phyloP scores from a whole-genome alignment of 1,284 basidiomycete species.

The Polyporus tsugae region DNA sequence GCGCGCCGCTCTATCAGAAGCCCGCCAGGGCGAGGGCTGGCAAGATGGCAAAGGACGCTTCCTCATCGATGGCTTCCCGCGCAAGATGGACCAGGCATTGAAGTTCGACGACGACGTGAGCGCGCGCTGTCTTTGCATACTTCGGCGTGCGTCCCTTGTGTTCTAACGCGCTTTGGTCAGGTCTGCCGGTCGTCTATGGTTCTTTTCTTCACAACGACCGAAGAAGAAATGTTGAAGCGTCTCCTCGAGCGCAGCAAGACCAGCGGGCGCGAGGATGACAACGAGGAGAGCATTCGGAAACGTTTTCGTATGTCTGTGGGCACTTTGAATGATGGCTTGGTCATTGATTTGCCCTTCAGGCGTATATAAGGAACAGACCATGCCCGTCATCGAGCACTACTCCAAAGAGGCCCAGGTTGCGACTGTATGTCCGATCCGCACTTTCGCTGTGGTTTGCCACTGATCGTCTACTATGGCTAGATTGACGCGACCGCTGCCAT shows the following conservation, averaged over 20 bases:
- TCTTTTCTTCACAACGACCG: slow-evolving; percentile 90
- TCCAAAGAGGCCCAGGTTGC: slow-evolving; percentile 76
- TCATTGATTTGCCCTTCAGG: slow-evolving; percentile 50
- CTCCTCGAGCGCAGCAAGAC: slow-evolving; percentile 93
- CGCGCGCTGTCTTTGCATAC: slow-evolving; percentile 30
- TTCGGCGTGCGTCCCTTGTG: slow-evolving; percentile 6
- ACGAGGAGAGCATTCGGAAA: slow-evolving; percentile 95
- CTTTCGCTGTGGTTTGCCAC: slow-evolving; percentile 13
- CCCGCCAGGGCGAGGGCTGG: slow-evolving; percentile 67
- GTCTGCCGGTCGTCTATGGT: slow-evolving; percentile 85
- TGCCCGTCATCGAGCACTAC: slow-evolving; percentile 96
- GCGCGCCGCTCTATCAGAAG: slow-evolving; percentile 64
- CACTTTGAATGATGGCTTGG: not conserved
- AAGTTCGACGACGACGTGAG: slow-evolving; percentile 91
- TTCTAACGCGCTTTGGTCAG: slow-evolving; percentile 46
- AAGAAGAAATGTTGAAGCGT: slow-evolving; percentile 89
- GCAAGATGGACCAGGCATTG: slow-evolving; percentile 98
- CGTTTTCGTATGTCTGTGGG: slow-evolving; percentile 80
- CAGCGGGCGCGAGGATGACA: slow-evolving; percentile 96
- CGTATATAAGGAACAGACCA: slow-evolving; percentile 92
- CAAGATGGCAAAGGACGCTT: slow-evolving; percentile 82
- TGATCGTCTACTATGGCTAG: slow-evolving; percentile 47
- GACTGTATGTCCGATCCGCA: slow-evolving; percentile 60
- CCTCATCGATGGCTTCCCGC: slow-evolving; percentile 97
- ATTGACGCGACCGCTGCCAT: slow-evolving; percentile 82